phyloP scores from a whole-genome alignment of 768 basidiomycete genomes.

The Boletus eberwhitei region DNA sequence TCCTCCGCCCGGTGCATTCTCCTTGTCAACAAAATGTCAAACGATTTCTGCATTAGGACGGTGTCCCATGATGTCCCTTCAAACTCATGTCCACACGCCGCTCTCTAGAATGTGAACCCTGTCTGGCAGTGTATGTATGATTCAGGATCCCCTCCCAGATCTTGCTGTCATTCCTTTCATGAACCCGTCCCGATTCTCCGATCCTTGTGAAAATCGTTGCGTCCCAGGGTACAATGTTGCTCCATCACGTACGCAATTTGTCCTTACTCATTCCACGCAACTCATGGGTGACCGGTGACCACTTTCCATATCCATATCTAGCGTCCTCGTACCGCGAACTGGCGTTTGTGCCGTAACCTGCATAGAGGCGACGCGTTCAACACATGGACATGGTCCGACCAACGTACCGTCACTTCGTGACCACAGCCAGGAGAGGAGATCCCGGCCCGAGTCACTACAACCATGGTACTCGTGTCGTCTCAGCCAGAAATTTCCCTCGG shows the following conservation, averaged over 20 bases:
- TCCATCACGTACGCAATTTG: constrained; percentile 2
- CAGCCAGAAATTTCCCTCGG: constrained; percentile 22
- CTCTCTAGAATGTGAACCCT: background rate
- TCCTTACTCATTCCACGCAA: constrained; percentile 4
- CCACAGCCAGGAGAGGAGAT: background rate
- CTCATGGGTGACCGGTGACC: background rate
- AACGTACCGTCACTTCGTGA: background rate
- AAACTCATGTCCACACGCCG: background rate
- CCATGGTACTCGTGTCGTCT: background rate
- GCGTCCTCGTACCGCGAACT: background rate
- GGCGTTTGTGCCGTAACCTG: background rate
- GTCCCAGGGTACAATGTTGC: constrained; percentile 6
- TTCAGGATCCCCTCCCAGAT: background rate
- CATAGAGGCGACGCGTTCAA: background rate
- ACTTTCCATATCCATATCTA: constrained; percentile 9
- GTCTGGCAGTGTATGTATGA: background rate
- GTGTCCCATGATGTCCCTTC: background rate
- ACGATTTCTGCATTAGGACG: background rate
- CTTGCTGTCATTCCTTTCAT: background rate
- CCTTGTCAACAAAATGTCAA: background rate
- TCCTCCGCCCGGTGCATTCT: background rate
- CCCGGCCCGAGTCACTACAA: background rate
- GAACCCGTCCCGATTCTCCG: constrained; percentile 14
- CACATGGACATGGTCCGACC: background rate
- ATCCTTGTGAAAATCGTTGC: constrained; percentile 3